Evolutionary conservation across 2,329 filamentous ascomycete genomes (phyloP).

Genomic region (Aspergillus quadricinctus): DNA sequence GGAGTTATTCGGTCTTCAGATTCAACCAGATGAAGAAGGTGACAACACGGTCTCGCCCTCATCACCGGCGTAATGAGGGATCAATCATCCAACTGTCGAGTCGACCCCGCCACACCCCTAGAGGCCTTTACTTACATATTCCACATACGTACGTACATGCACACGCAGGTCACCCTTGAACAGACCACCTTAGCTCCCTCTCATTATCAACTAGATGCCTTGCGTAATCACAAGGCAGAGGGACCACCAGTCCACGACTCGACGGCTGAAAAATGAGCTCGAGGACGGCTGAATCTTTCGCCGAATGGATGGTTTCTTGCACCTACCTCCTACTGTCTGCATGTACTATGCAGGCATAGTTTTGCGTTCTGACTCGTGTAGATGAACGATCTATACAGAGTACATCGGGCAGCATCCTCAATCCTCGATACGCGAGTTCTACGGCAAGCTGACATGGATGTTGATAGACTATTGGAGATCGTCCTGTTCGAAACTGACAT

Average conservation of each 20-base stretch:
- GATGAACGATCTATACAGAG: background rate
- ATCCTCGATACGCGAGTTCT: background rate
- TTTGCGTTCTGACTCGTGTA: background rate
- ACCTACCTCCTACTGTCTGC: background rate
- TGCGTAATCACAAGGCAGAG: background rate
- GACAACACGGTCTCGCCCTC: background rate
- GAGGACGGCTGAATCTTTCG: slow-evolving; percentile 5
- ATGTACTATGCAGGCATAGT: background rate
- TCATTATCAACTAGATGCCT: background rate
- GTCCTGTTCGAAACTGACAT: background rate
- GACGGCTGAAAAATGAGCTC: background rate
- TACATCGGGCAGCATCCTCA: background rate
- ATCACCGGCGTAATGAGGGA: background rate
- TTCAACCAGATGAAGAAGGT: background rate
- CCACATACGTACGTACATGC: background rate
- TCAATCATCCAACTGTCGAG: background rate
- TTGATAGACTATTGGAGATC: background rate
- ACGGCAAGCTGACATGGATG: background rate
- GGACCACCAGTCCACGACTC: background rate
- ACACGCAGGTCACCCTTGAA: background rate
- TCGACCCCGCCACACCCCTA: background rate
- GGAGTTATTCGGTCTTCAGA: background rate
- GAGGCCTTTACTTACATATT: background rate
- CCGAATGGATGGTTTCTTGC: slow-evolving; percentile 1
- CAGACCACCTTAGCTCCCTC: background rate